phyloP scores from a whole-genome alignment of 495 filamentous ascomycete species.

The Xylaria bambusicola region DNA sequence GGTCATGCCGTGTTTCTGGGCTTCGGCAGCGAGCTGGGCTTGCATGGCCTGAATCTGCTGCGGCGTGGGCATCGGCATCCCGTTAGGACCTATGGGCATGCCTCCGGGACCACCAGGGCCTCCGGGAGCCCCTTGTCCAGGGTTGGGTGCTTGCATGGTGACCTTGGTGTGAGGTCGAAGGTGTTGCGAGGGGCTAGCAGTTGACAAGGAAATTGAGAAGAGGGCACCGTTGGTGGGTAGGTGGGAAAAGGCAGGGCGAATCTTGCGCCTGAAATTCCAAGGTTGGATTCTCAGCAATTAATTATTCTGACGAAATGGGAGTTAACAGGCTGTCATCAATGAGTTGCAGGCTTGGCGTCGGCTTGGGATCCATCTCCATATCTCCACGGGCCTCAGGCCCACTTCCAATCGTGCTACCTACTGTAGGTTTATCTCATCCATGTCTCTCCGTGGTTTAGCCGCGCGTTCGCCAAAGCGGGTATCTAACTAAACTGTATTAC shows the following conservation, averaged over 20 bases:
- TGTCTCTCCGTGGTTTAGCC: too few species aligned
- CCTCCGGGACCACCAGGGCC: conserved; percentile 2
- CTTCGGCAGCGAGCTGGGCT: conserved; percentile 76
- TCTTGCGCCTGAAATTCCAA: neutral
- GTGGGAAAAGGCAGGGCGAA: neutral
- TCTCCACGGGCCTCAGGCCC: too few species aligned
- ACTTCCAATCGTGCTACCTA: too few species aligned
- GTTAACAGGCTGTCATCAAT: conserved; percentile 35
- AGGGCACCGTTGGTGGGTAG: neutral
- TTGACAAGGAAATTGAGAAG: neutral
- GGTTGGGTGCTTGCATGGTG: conserved; percentile 29
- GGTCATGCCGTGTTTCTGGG: conserved; percentile 72
- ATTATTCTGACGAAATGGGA: neutral
- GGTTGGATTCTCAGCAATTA: conserved; percentile 1
- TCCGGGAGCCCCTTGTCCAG: conserved; percentile 23
- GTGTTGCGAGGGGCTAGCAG: too few species aligned
- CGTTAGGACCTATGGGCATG: conserved; percentile 14
- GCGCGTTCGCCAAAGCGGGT: too few species aligned
- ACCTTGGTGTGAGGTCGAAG: too few species aligned
- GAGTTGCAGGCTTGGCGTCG: conserved; percentile 24
- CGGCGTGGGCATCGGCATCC: conserved; percentile 68
- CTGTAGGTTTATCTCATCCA: too few species aligned
- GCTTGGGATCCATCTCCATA: too few species aligned
- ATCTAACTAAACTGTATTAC: too few species aligned
- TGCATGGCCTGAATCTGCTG: conserved; percentile 86